Base-by-base conservation (phyloP, 495 filamentous ascomycete genomes). In the Penicillium odoratum region DNA sequence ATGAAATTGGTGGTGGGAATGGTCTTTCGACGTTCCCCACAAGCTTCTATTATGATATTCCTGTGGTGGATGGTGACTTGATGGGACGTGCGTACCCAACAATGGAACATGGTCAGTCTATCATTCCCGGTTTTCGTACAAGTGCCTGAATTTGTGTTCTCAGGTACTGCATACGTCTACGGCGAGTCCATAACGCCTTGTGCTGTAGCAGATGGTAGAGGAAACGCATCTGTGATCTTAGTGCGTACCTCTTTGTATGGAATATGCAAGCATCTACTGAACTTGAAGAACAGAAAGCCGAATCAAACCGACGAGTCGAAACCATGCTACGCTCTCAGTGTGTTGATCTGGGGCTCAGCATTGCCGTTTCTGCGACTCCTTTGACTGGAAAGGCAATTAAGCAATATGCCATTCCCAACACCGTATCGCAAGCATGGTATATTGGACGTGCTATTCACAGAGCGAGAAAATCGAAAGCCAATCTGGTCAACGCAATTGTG, bases 401-500 rank as follows among this genome's bases (percentile, higher is more conserved):
- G 40, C 42, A 69, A 21, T 69, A 71, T 53, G 68, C 62, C 1
- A 62, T 78, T 21, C 71, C 68, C 3, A 74, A 76, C 53, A 76
- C 72, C 0, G 64, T 73, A 15, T 75, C 72, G 11, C 64, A 67
- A 55, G 66, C 75, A 26, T 80, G 77, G 77, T 62, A 67, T 26
- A 73, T 80, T 16, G 77, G 75, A 8, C 75, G 84, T 16, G 69
- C 70, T 1, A 69, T 79, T 16, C 76, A 75, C 16, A 65, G 66
- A 51, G 79, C 81, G 5, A 68, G 79, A 44, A 62, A 65, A 30
- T 65, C 68, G 0, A 84, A 82, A 48, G 67, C 67, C 1, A 67
- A 77, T 5, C 83, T 86, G 54, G 74, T 87, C 13, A 69, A 80
- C 0, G 79, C 83, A 47, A 81, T 80, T 57, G 84, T 81, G 28